A percentile compares a stretch with the other conserved stretches of the same genome.
Conservation (phyloP, 352 stramenopile species). For the Globisporangium splendens region DNA sequence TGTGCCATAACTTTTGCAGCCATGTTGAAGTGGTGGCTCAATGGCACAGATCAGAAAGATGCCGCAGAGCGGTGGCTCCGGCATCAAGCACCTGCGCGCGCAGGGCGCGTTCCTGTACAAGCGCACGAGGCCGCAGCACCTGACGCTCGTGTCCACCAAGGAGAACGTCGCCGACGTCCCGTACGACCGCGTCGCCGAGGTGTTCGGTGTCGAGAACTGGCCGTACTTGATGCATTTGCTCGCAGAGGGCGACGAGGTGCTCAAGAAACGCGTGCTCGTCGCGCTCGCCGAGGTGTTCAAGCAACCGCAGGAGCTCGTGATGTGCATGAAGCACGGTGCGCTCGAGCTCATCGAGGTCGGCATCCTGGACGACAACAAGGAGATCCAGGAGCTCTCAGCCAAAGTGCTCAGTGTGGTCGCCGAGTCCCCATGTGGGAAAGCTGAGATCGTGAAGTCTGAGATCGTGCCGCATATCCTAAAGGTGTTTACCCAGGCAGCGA, state of each 20-base stretch:
- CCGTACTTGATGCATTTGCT: conserved; percentile 62
- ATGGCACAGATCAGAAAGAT: neutral
- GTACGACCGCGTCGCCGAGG: conserved; percentile 62
- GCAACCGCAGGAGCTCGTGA: conserved; percentile 53
- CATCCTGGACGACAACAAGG: conserved; percentile 24
- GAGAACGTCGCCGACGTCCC: conserved; percentile 44
- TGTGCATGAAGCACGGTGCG: conserved; percentile 55
- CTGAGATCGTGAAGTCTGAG: conserved; percentile 37
- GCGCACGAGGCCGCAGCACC: conserved; percentile 52
- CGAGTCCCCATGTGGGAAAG: conserved; percentile 34
- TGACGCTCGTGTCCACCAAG: conserved; percentile 52
- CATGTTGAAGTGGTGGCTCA: neutral
- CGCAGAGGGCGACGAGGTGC: conserved; percentile 41
- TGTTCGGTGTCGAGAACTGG: conserved; percentile 68
- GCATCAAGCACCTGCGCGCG: conserved; percentile 51
- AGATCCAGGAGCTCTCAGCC: conserved; percentile 52
- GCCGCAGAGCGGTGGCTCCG: neutral
- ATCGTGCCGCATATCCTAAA: conserved; percentile 32
- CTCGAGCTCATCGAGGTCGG: conserved; percentile 54
- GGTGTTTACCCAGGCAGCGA: conserved; percentile 33
- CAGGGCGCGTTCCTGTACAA: conserved; percentile 63
- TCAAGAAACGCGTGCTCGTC: conserved; percentile 48
- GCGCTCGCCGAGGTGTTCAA: conserved; percentile 51
- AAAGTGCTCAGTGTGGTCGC: conserved; percentile 54
- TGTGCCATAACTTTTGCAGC: conserved; percentile 1